phyloP scores from a whole-genome alignment of 345 rosid species.

The Eucalyptus cloeziana region DNA sequence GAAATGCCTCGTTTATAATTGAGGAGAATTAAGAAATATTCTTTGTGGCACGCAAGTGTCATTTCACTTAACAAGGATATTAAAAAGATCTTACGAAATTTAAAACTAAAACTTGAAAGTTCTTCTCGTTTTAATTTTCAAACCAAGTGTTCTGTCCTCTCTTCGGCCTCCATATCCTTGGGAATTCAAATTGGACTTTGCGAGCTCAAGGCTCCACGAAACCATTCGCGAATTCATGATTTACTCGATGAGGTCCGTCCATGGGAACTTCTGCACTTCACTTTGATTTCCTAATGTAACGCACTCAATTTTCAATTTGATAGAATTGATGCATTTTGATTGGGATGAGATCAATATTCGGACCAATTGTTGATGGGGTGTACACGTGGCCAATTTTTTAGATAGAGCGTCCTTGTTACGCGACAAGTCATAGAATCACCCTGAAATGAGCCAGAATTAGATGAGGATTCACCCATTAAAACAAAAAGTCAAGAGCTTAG shows the following conservation, averaged over 20 bases:
- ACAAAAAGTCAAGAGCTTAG: background rate
- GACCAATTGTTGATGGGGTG: background rate
- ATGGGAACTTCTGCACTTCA: background rate
- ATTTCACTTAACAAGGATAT: background rate
- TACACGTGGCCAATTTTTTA: background rate
- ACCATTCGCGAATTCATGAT: too few relatives aligned
- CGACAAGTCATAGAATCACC: background rate
- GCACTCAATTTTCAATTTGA: background rate
- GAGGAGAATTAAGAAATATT: background rate
- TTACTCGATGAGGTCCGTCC: background rate
- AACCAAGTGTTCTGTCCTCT: background rate
- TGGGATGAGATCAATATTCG: background rate
- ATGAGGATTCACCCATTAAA: background rate
- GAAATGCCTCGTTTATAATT: background rate
- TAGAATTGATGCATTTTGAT: background rate
- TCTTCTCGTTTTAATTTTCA: background rate
- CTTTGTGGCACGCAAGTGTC: background rate
- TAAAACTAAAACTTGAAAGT: background rate
- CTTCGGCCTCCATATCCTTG: background rate
- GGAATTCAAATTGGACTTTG: background rate
- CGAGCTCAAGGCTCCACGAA: background rate
- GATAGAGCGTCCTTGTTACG: rapidly evolving
- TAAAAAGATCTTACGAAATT: background rate
- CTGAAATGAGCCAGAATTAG: rapidly evolving
- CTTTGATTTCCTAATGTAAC: background rate